A percentile compares a stretch with the other conserved stretches of the same genome.
These are phyloP conservation scores for Globisporangium echinulatum DNA, from an alignment of 352 stramenopile species.

Conservation along the genomic window DNA sequence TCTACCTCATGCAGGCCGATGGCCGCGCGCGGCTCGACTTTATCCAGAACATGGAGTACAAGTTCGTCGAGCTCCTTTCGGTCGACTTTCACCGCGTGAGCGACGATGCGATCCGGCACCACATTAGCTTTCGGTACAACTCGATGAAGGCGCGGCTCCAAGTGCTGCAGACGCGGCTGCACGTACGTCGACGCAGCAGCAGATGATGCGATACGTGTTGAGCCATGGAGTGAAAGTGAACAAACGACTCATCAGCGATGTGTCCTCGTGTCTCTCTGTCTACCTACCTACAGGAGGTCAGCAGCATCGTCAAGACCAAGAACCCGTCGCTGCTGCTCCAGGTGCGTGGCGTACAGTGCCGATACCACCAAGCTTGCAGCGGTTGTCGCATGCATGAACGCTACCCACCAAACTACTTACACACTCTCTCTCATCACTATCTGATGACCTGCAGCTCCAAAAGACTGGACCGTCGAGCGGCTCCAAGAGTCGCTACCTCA, in stretches of 20 bases:
- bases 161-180: constrained; percentile 87
- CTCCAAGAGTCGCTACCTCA: constrained; percentile 57
- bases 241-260: too few relatives aligned
- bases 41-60: constrained; percentile 97
- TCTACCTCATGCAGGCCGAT: constrained; percentile 92
- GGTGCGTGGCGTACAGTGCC: constrained; percentile 23
- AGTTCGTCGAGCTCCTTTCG: constrained; percentile 93
- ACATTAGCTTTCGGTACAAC: constrained; percentile 93
- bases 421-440: too few relatives aligned
- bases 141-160: constrained; percentile 90
- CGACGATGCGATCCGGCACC: constrained; percentile 88
- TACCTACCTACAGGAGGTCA: constrained; percentile 66
- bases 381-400: too few relatives aligned
- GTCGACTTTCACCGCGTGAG: constrained; percentile 86
- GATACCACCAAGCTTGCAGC: too few relatives aligned
- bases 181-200: constrained; percentile 31
- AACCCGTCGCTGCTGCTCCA: constrained; percentile 91
- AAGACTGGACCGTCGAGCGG: constrained; percentile 37
- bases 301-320: constrained; percentile 94
- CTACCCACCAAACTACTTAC: too few relatives aligned
- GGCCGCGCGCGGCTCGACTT: constrained; percentile 90
- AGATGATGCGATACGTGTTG: too few relatives aligned
- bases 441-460: constrained; percentile 33
- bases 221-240: too few relatives aligned
- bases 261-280: background rate